A percentile compares a stretch with the other conserved stretches of the same genome.
Evolutionary conservation across 345 rosid genomes (phyloP).

Genomic region (Dipteronia dyeriana): DNA sequence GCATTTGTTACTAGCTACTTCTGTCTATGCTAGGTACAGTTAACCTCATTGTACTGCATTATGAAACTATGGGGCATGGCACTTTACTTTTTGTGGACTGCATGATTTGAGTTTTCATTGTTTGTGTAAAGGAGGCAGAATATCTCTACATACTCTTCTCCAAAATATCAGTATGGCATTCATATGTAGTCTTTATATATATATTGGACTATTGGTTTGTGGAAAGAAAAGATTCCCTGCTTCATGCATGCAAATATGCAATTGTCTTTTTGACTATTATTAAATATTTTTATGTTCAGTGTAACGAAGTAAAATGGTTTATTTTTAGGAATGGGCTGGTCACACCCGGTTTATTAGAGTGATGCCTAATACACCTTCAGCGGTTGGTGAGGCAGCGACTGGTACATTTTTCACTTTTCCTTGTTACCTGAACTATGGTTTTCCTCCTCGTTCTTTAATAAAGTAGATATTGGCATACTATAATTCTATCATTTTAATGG

Average conservation of each 20-base stretch:
- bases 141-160: neutral
- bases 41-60: neutral
- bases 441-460: neutral
- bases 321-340: constrained; percentile 80
- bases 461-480: neutral
- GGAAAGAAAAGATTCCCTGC: neutral
- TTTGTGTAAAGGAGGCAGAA: too few species aligned
- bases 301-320: constrained; percentile 3
- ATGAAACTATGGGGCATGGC: neutral
- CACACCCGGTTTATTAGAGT: constrained; percentile 75
- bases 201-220: neutral
- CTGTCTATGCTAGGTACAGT: neutral
- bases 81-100: neutral
- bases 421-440: neutral
- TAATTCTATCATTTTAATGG: neutral
- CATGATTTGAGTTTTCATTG: neutral
- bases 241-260: neutral
- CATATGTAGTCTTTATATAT: neutral
- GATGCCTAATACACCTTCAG: constrained; percentile 94
- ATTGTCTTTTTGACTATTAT: neutral
- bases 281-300: neutral
- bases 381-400: constrained; percentile 86
- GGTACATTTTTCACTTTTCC: constrained; percentile 34
- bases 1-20: neutral
- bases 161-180: neutral